These are phyloP conservation scores for Beauveria varroae DNA, from an alignment of 2,329 filamentous ascomycete genomes.

Conservation along the genomic window DNA sequence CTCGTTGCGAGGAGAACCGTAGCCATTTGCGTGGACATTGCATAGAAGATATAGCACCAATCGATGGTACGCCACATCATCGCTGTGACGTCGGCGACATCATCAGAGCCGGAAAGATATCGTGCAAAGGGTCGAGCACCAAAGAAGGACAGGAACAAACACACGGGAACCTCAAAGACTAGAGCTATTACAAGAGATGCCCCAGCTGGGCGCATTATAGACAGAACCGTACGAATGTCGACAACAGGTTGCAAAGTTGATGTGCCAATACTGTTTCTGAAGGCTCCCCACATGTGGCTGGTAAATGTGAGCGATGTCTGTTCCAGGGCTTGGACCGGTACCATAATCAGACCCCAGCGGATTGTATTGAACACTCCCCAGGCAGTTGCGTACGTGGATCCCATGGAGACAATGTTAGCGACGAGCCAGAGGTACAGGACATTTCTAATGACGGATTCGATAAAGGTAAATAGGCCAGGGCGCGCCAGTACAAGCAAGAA, in stretches of 20 bases:
- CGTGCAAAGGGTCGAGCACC: constrained; percentile 54
- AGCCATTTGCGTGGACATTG: constrained; percentile 56
- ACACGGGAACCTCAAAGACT: constrained; percentile 52
- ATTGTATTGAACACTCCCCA: constrained; percentile 72
- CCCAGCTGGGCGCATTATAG: constrained; percentile 45
- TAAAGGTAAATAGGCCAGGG: constrained; percentile 52
- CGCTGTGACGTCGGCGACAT: constrained; percentile 52
- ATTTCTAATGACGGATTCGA: constrained; percentile 60
- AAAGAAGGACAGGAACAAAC: constrained; percentile 52
- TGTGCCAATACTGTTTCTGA: constrained; percentile 26
- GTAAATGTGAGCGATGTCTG: constrained; percentile 58
- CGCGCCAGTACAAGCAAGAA: constrained; percentile 43
- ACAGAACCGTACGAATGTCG: constrained; percentile 16
- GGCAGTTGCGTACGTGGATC: constrained; percentile 58
- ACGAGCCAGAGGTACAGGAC: constrained; percentile 66
- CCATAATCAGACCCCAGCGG: constrained; percentile 67
- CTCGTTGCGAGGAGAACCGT: constrained; percentile 56
- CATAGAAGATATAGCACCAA: constrained; percentile 66
- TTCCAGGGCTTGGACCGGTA: constrained; percentile 60
- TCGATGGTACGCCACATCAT: constrained; percentile 59
- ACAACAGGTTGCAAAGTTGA: constrained; percentile 15
- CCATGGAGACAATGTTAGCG: constrained; percentile 54
- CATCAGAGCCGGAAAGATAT: constrained; percentile 50
- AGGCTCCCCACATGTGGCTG: constrained; percentile 57
- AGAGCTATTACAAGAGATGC: constrained; percentile 46